Evolutionary conservation across 2,329 filamentous ascomycete species (phyloP).

Genomic region (Trichoderma sp.): DNA sequence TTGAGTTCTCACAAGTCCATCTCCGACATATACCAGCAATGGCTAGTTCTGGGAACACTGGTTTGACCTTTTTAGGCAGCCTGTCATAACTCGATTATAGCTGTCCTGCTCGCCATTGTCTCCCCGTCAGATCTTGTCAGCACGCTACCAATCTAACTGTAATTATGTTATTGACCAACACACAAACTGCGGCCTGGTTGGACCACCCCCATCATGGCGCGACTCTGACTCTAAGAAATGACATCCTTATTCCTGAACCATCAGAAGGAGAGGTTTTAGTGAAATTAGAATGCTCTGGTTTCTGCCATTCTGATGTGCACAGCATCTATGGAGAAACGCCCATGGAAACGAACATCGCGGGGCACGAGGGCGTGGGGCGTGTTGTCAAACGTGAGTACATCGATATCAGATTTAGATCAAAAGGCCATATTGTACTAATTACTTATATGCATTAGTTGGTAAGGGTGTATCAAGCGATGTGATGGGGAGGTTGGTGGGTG

Average conservation of each 20-base stretch:
- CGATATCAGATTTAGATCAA: neutral
- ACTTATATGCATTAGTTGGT: neutral
- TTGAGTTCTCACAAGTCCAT: neutral
- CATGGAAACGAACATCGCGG: conserved; percentile 15
- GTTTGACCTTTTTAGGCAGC: neutral
- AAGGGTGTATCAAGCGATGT: neutral
- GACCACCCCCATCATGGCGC: conserved; percentile 1
- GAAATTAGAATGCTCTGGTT: conserved; percentile 6
- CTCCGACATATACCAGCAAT: neutral
- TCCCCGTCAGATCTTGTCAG: neutral
- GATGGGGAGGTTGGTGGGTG: neutral
- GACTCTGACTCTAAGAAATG: conserved; percentile 2
- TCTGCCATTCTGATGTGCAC: conserved; percentile 18
- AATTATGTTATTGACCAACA: neutral
- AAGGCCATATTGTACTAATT: neutral
- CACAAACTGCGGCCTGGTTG: conserved; percentile 1
- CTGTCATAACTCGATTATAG: neutral
- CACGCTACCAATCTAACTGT: neutral
- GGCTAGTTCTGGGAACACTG: neutral
- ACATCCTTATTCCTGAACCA: conserved; percentile 13
- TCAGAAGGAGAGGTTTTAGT: conserved; percentile 7
- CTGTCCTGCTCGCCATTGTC: neutral
- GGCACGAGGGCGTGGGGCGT: conserved; percentile 13
- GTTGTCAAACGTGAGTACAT: neutral
- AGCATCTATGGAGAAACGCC: conserved; percentile 12